phyloP scores from a whole-genome alignment of 441 rosid genomes.

The Capsella rubella region DNA sequence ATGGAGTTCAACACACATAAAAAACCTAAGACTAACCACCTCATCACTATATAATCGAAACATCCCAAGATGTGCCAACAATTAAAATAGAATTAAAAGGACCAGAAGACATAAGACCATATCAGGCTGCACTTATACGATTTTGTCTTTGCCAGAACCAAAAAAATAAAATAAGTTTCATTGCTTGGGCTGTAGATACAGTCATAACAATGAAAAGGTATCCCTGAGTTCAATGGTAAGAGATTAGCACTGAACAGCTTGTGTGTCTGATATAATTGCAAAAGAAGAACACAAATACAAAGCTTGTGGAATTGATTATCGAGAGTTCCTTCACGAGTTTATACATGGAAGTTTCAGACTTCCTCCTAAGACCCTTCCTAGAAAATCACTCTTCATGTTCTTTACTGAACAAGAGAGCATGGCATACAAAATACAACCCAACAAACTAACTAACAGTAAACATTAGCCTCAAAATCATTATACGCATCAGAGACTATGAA shows the following conservation, averaged over 20 bases:
- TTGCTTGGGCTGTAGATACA: not conserved
- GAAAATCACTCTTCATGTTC: not conserved
- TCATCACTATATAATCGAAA: constrained; percentile 5
- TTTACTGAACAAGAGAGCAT: constrained; percentile 26
- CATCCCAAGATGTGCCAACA: not conserved
- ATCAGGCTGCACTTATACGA: not conserved
- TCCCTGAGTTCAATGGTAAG: not conserved
- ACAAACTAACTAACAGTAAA: not conserved
- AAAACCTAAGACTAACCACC: constrained; percentile 6
- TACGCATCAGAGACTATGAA: constrained; percentile 1
- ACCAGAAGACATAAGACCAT: not conserved
- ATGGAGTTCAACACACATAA: not conserved
- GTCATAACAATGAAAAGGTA: not conserved
- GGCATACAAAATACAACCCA: constrained; percentile 5
- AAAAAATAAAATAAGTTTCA: not conserved
- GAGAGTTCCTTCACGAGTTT: not conserved
- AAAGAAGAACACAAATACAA: constrained; percentile 1
- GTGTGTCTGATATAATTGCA: not conserved
- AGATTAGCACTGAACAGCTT: not conserved
- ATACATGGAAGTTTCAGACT: constrained; percentile 12
- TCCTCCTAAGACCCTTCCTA: not conserved
- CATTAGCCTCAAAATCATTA: not conserved
- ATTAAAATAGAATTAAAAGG: not conserved
- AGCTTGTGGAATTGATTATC: not conserved
- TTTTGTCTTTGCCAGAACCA: constrained; percentile 2